These are phyloP conservation scores for Tremella yokohamensis DNA, from an alignment of 768 basidiomycete genomes.

Conservation along the genomic window DNA sequence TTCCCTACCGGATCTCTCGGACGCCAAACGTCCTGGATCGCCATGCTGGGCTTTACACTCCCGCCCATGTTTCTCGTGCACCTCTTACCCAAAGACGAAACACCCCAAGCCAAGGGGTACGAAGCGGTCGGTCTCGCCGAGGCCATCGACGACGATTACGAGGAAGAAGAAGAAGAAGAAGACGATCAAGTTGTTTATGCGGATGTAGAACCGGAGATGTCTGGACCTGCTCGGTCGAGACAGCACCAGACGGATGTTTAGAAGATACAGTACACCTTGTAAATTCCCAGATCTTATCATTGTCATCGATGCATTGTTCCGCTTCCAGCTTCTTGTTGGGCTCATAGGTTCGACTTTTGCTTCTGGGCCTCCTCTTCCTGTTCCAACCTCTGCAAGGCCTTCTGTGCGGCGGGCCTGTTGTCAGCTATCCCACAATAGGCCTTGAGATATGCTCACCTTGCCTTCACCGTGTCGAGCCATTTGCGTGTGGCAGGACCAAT, in stretches of 20 bases:
- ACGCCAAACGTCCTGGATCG: slow-evolving; percentile 33
- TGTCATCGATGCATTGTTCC: too few relatives aligned
- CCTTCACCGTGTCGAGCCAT: slow-evolving; percentile 39
- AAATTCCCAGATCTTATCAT: too few relatives aligned
- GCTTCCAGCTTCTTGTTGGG: too few relatives aligned
- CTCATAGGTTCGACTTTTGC: slow-evolving; percentile 14
- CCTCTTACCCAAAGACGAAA: slow-evolving; percentile 7
- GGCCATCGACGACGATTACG: neutral
- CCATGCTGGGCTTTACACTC: slow-evolving; percentile 20
- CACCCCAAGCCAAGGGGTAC: neutral
- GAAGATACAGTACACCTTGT: too few relatives aligned
- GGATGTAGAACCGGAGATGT: too few relatives aligned
- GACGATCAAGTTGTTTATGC: neutral
- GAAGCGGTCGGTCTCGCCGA: slow-evolving; percentile 1
- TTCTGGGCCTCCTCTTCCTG: slow-evolving; percentile 43
- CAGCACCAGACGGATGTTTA: too few relatives aligned
- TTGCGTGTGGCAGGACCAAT: slow-evolving; percentile 22
- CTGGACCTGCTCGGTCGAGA: too few relatives aligned
- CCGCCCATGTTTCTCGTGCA: slow-evolving; percentile 17
- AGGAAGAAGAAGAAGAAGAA: neutral
- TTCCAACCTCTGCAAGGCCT: slow-evolving; percentile 34
- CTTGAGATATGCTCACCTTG: slow-evolving; percentile 22
- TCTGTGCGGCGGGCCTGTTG: slow-evolving; percentile 35
- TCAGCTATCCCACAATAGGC: neutral
- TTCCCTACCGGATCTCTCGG: slow-evolving; percentile 22